These are phyloP conservation scores for Thermochaetoides thermophila DNA, from an alignment of 495 filamentous ascomycete genomes.

Conservation along the genomic window DNA sequence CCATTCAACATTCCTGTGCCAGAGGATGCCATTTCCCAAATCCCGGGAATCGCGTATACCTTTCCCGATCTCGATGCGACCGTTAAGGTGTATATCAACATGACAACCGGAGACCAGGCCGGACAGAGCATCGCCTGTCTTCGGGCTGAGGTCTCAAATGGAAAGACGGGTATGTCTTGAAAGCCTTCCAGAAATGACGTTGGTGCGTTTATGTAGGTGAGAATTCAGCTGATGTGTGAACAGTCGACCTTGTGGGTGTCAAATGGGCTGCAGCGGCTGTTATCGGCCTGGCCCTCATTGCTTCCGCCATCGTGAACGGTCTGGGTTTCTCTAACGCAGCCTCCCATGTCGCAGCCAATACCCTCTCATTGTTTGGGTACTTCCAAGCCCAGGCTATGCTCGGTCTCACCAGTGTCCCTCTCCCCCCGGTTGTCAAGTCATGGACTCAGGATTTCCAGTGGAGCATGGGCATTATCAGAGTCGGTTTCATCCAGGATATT, in stretches of 20 bases:
- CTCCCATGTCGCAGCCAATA: slow-evolving; percentile 86
- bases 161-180: slow-evolving; percentile 44
- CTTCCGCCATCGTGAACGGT: slow-evolving; percentile 68
- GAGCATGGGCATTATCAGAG: slow-evolving; percentile 91
- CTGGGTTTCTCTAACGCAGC: slow-evolving; percentile 91
- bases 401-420: slow-evolving; percentile 68
- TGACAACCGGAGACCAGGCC: slow-evolving; percentile 29
- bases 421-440: slow-evolving; percentile 78
- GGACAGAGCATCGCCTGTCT: slow-evolving; percentile 65
- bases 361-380: slow-evolving; percentile 83
- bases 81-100: slow-evolving; percentile 67
- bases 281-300: slow-evolving; percentile 65
- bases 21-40: slow-evolving; percentile 37
- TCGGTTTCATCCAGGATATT: slow-evolving; percentile 76
- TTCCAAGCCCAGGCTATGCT: slow-evolving; percentile 97
- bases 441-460: slow-evolving; percentile 99
- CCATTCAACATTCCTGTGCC: slow-evolving; percentile 50
- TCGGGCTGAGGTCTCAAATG: slow-evolving; percentile 78
- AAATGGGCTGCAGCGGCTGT: slow-evolving; percentile 83
- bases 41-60: slow-evolving; percentile 78
- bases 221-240: neutral
- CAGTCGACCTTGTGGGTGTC: slow-evolving; percentile 71
- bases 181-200: neutral
- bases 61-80: slow-evolving; percentile 90
- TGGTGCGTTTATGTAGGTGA: no score